Conservation (phyloP, 2,329 filamentous ascomycete genomes). For the Xylariaceae sp. region DNA sequence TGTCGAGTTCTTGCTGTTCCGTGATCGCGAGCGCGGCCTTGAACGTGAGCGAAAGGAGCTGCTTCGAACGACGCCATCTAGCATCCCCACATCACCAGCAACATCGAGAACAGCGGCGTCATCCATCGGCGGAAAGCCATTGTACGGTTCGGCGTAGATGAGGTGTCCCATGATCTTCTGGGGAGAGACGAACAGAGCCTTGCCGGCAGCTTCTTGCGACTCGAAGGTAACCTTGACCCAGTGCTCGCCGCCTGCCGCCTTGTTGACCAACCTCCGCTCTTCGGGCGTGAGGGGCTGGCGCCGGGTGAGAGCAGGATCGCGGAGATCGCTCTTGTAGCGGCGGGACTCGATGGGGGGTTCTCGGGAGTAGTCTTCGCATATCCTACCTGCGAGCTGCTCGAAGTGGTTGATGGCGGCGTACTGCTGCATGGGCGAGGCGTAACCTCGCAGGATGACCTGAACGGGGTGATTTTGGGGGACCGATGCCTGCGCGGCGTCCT, state of each 20-base stretch:
- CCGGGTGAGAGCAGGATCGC: conserved; percentile 67
- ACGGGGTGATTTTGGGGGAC: conserved; percentile 42
- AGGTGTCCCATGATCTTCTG: conserved; percentile 67
- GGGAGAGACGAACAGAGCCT: conserved; percentile 65
- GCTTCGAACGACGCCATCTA: conserved; percentile 20
- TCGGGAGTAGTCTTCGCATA: conserved; percentile 91
- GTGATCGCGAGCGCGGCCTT: conserved; percentile 20
- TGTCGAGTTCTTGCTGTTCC: conserved; percentile 14
- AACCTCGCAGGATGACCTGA: conserved; percentile 84
- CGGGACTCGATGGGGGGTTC: conserved; percentile 68
- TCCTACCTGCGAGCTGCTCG: conserved; percentile 77
- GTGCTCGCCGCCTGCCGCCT: conserved; percentile 77
- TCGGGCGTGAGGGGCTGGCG: conserved; percentile 62
- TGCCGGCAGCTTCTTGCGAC: conserved; percentile 65
- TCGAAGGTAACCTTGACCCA: conserved; percentile 90
- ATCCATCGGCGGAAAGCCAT: conserved; percentile 57
- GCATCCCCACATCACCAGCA: conserved; percentile 33
- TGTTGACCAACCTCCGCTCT: conserved; percentile 75
- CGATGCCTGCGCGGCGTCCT: conserved; percentile 29
- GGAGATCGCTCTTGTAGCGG: conserved; percentile 69
- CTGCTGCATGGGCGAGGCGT: conserved; percentile 58
- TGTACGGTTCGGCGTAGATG: conserved; percentile 68
- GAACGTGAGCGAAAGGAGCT: conserved; percentile 8
- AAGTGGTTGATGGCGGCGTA: conserved; percentile 89
- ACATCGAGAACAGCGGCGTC: conserved; percentile 60